Evolutionary conservation across 2,329 filamentous ascomycete genomes (phyloP), one percentile per base, ranked within the genome.

Genomic region (Neofusicoccum laricinum): DNA sequence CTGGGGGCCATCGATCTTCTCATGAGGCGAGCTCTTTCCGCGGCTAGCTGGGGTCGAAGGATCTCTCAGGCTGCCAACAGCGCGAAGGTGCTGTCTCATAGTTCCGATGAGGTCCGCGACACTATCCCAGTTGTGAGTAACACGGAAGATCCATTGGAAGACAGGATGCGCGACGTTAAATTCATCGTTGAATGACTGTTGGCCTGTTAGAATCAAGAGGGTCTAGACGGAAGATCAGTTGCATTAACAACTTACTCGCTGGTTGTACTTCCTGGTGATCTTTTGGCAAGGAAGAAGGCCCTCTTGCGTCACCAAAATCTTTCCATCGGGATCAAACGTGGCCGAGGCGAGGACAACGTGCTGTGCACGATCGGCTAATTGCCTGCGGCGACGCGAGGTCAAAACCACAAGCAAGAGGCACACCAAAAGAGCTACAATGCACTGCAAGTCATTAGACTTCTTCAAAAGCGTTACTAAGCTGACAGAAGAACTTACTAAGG

Each of bases 91-190:
- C 43, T 82, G 82, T 62, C 84, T 84, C 89, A 96, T 96, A 46
- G 85, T 85, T 6, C 85, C 85, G 25, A 96, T 81, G 4, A 95
- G 80, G 49, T 87, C 85, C 63, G 82, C 82, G 30, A 96, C 83
- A 45, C 86, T 84, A 7, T 78, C 73, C 93, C 93, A 97, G 74
- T 93, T 90, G 65, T 88, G 85, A 6, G 90, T 91, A 2, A 92
- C 90, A 64, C 90, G 86, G 72, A 91, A 96, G 71, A 95, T 89
- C 93, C 93, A 96, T 57, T 93, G 87, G 76, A 95, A 96, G 1
- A 93, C 86, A 0, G 90, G 86, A 72, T 96, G 92, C 0, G 86
- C 85, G 25, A 88, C 87, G 64, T 87, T 88, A 71, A 97, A 93
- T 14, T 88, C 86, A 66, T 96, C 91, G 66, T 88, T 86, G 61